A percentile compares a stretch with the other conserved stretches of the same genome.
These are phyloP conservation scores for Coemansia umbellata DNA, from an alignment of 192 early-diverging fungal genomes.

Conservation along the genomic window DNA sequence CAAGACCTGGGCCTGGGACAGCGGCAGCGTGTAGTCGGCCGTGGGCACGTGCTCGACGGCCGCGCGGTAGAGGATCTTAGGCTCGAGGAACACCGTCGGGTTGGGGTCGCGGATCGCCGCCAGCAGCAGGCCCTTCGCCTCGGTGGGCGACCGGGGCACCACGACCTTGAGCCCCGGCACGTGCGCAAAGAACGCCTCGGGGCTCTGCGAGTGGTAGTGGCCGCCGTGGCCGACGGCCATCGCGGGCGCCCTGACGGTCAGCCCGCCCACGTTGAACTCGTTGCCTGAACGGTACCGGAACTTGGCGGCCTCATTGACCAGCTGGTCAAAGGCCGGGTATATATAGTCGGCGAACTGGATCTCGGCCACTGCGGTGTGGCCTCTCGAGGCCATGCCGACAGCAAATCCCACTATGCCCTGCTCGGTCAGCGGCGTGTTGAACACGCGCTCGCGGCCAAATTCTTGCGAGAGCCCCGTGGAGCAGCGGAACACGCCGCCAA, in stretches of 20 bases:
- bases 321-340: constrained; percentile 96
- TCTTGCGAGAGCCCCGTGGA: constrained; percentile 87
- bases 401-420: constrained; percentile 95
- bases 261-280: constrained; percentile 82
- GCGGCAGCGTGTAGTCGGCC: constrained; percentile 84
- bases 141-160: constrained; percentile 86
- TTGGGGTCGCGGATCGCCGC: constrained; percentile 88
- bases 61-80: constrained; percentile 93
- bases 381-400: constrained; percentile 91
- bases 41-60: constrained; percentile 94
- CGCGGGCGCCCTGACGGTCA: constrained; percentile 88
- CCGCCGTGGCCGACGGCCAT: constrained; percentile 95
- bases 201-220: constrained; percentile 93
- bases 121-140: constrained; percentile 91
- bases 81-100: constrained; percentile 94
- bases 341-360: constrained; percentile 99
- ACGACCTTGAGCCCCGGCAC: constrained; percentile 92
- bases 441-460: constrained; percentile 88
- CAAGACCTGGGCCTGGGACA: constrained; percentile 89
- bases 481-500: constrained; percentile 96
- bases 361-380: constrained; percentile 95
- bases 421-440: constrained; percentile 95
- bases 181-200: constrained; percentile 95
- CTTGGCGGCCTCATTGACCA: constrained; percentile 98
- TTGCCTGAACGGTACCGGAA: constrained; percentile 95